Percentiles rank a stretch among this genome's conserved stretches.
These are phyloP conservation scores for Phymatotrichopsis omnivora DNA, from an alignment of 2,329 filamentous ascomycete genomes.

Conservation along the genomic window DNA sequence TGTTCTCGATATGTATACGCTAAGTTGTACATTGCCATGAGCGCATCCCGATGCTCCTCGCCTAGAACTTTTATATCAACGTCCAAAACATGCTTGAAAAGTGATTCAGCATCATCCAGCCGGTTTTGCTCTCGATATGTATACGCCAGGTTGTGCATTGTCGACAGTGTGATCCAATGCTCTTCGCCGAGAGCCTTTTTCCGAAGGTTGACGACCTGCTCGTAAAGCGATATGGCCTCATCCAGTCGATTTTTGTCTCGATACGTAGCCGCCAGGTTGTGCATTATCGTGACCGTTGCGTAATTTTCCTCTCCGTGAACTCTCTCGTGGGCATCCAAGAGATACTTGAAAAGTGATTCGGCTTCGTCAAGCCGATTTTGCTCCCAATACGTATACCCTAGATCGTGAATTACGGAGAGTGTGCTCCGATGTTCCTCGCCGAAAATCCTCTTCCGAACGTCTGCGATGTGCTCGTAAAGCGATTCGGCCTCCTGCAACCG, in stretches of 20 bases:
- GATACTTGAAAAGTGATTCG: slow-evolving; percentile 5
- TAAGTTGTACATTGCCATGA: slow-evolving; percentile 9
- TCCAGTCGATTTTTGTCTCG: slow-evolving; percentile 1
- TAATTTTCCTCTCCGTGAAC: neutral
- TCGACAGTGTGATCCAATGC: slow-evolving; percentile 5
- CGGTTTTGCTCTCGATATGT: neutral
- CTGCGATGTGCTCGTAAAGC: slow-evolving; percentile 7
- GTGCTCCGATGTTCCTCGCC: neutral
- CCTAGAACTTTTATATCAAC: neutral
- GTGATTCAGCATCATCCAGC: neutral
- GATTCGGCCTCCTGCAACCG: neutral
- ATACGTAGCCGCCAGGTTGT: too few relatives aligned
- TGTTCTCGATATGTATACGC: neutral
- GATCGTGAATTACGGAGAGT: slow-evolving; percentile 13
- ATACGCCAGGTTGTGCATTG: slow-evolving; percentile 4
- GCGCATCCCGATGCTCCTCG: neutral
- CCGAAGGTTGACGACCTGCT: slow-evolving; percentile 1
- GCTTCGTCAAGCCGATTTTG: neutral
- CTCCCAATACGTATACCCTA: neutral
- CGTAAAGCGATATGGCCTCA: neutral
- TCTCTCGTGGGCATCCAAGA: neutral
- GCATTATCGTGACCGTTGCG: neutral
- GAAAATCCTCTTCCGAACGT: neutral
- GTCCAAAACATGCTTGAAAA: neutral
- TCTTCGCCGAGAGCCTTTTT: slow-evolving; percentile 2